phyloP scores from a whole-genome alignment of 2,329 filamentous ascomycete genomes.

The Stemphylium vesicarium region DNA sequence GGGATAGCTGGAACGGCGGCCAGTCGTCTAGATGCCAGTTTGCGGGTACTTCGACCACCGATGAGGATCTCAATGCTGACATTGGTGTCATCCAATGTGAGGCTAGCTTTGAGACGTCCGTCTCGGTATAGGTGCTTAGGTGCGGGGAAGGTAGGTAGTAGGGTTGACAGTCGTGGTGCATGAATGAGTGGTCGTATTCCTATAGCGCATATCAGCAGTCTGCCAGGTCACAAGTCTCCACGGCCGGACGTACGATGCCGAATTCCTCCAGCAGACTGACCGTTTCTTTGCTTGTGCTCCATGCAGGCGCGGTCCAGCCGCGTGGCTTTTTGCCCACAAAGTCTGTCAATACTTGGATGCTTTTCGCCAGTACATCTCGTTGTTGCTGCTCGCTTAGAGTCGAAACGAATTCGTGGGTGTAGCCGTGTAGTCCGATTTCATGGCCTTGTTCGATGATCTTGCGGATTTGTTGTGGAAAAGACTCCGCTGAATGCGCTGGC shows the following conservation, averaged over 20 bases:
- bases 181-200: slow-evolving; percentile 61
- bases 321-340: slow-evolving; percentile 51
- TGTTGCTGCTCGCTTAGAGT: slow-evolving; percentile 52
- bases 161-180: slow-evolving; percentile 57
- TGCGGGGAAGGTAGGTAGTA: slow-evolving; percentile 43
- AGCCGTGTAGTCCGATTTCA: slow-evolving; percentile 52
- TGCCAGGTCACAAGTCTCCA: not conserved
- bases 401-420: slow-evolving; percentile 50
- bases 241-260: slow-evolving; percentile 40
- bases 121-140: slow-evolving; percentile 54
- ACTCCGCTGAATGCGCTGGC: slow-evolving; percentile 54
- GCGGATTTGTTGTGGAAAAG: slow-evolving; percentile 57
- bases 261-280: slow-evolving; percentile 51
- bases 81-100: slow-evolving; percentile 50
- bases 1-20: slow-evolving; percentile 51
- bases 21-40: slow-evolving; percentile 60
- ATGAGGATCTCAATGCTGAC: slow-evolving; percentile 36
- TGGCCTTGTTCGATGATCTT: slow-evolving; percentile 53
- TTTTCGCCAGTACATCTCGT: slow-evolving; percentile 46
- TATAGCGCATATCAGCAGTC: slow-evolving; percentile 2
- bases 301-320: slow-evolving; percentile 55
- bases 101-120: slow-evolving; percentile 39
- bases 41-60: slow-evolving; percentile 55
- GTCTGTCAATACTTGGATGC: slow-evolving; percentile 48
- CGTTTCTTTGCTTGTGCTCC: slow-evolving; percentile 48